These are phyloP conservation scores for Articulospora tetracladia DNA, from an alignment of 495 filamentous ascomycete species.

Conservation along the genomic window DNA sequence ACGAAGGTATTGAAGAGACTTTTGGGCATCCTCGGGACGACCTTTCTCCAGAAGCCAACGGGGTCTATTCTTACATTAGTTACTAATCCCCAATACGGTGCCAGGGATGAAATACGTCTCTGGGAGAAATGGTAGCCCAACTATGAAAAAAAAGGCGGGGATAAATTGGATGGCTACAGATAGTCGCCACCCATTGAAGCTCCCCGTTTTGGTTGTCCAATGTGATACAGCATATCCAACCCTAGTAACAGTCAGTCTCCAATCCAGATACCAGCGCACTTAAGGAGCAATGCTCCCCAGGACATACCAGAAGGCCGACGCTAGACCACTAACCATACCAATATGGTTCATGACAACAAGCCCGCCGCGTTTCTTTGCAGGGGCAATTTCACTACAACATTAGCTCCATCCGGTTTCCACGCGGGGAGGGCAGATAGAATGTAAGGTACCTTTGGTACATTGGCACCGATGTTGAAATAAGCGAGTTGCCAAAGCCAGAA, in stretches of 20 bases:
- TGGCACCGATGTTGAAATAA: slow-evolving; percentile 52
- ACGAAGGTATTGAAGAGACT: slow-evolving; percentile 54
- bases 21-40: slow-evolving; percentile 43
- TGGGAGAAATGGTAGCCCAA: slow-evolving; percentile 33
- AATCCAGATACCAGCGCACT: too few species aligned
- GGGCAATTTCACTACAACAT: slow-evolving; percentile 45
- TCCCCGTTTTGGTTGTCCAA: slow-evolving; percentile 42
- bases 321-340: slow-evolving; percentile 49
- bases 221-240: slow-evolving; percentile 31
- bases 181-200: slow-evolving; percentile 40
- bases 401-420: neutral
- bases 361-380: slow-evolving; percentile 45
- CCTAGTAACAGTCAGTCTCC: slow-evolving; percentile 14
- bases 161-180: slow-evolving; percentile 42
- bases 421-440: neutral
- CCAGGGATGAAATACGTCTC: slow-evolving; percentile 17
- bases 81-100: neutral
- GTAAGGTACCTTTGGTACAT: slow-evolving; percentile 46
- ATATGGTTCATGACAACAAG: slow-evolving; percentile 56
- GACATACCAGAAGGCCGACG: slow-evolving; percentile 49
- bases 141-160: slow-evolving; percentile 37
- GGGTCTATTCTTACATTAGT: slow-evolving; percentile 33
- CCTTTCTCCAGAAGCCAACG: slow-evolving; percentile 56
- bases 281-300: too few species aligned
- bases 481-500: slow-evolving; percentile 45